Conservation (phyloP, 441 rosid species). For the Euphorbia neoarborescens region DNA sequence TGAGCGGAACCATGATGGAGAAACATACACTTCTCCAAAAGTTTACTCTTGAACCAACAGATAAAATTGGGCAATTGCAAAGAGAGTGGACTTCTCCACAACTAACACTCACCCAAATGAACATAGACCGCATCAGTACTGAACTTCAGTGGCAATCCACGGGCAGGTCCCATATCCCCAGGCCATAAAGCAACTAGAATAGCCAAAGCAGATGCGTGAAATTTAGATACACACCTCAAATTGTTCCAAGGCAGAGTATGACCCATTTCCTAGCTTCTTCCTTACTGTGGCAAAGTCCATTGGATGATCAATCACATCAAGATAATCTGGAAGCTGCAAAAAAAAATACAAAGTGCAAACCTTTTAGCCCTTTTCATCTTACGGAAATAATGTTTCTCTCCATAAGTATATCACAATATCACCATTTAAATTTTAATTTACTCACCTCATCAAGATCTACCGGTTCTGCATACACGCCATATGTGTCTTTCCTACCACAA, state of each 20-base stretch:
- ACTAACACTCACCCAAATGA: neutral
- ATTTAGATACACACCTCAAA: constrained; percentile 51
- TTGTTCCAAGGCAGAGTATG: constrained; percentile 59
- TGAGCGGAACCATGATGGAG: neutral
- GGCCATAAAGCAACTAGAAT: constrained; percentile 9
- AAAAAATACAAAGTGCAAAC: constrained; percentile 21
- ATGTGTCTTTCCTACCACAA: constrained; percentile 79
- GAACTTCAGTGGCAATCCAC: neutral
- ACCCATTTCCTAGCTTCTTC: constrained; percentile 71
- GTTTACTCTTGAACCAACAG: neutral
- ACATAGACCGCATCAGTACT: neutral
- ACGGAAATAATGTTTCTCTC: neutral
- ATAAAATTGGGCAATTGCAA: neutral
- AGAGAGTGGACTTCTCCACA: neutral
- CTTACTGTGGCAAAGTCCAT: constrained; percentile 90
- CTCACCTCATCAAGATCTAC: constrained; percentile 56
- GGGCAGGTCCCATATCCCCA: constrained; percentile 4
- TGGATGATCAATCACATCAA: constrained; percentile 69
- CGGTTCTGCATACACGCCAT: constrained; percentile 87
- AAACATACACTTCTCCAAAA: neutral
- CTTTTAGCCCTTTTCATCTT: constrained; percentile 1
- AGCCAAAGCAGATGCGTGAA: constrained; percentile 12
- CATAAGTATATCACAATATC: constrained; percentile 2
- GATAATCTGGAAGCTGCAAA: constrained; percentile 84
- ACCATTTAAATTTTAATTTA: constrained; percentile 37